Evolutionary conservation across 2,329 filamentous ascomycete species (phyloP).

Genomic region (Penicillium sp.): DNA sequence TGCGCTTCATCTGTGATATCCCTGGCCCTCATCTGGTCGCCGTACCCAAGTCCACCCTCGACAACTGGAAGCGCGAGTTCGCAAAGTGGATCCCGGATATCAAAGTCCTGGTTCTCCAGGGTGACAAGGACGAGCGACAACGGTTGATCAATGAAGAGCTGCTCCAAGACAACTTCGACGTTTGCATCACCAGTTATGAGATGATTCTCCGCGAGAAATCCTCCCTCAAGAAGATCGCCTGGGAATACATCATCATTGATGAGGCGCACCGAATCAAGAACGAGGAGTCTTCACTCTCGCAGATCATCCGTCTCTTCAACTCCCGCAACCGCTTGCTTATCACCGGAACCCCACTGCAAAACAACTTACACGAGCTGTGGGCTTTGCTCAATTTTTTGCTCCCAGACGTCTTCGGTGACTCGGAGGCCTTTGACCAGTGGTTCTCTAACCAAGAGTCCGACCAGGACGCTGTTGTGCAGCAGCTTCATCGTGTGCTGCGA

Average conservation of each 20-base stretch:
- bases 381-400: constrained; percentile 93
- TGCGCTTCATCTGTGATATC: constrained; percentile 85
- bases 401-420: constrained; percentile 96
- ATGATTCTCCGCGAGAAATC: constrained; percentile 96
- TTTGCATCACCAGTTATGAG: constrained; percentile 97
- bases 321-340: constrained; percentile 93
- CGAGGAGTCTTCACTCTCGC: constrained; percentile 92
- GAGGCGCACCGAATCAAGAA: constrained; percentile 99
- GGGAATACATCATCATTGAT: constrained; percentile 99
- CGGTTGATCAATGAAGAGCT: constrained; percentile 83
- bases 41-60: constrained; percentile 93
- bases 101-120: constrained; percentile 88
- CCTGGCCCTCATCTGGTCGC: constrained; percentile 85
- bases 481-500: constrained; percentile 85
- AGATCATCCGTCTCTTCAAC: constrained; percentile 93
- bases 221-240: constrained; percentile 93
- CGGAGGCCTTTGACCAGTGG: constrained; percentile 96
- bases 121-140: constrained; percentile 88
- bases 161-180: constrained; percentile 93
- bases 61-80: constrained; percentile 98
- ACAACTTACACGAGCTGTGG: constrained; percentile 97
- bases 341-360: constrained; percentile 93
- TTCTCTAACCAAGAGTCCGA: constrained; percentile 87
- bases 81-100: constrained; percentile 91
- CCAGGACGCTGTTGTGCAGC: constrained; percentile 92